Conservation (phyloP, 352 stramenopile genomes). For the Thalassiosira pacifica region DNA sequence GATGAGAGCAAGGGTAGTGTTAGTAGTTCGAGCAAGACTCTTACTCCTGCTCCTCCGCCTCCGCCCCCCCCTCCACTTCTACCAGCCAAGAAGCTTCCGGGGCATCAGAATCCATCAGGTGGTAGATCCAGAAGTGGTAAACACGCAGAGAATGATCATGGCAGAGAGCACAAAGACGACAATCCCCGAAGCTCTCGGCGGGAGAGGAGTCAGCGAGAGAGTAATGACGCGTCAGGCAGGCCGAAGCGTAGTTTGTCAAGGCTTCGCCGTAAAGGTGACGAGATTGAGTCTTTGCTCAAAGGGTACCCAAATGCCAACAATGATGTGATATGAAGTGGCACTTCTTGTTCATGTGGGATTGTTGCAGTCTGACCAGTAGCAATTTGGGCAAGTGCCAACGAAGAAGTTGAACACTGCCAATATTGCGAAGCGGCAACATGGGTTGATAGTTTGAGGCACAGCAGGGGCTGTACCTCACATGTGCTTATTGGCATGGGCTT, state of each 20-base stretch:
- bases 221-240: background rate
- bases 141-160: background rate
- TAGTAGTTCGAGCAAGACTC: no score
- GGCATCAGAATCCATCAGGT: background rate
- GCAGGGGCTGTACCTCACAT: no score
- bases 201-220: background rate
- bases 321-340: no score
- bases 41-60: background rate
- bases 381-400: no score
- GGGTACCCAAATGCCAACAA: background rate
- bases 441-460: no score
- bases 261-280: slow-evolving; percentile 7
- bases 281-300: slow-evolving; percentile 20
- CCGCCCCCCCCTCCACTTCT: background rate
- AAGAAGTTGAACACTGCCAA: no score
- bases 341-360: no score
- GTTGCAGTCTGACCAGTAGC: no score
- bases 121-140: background rate
- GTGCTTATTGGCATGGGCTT: no score
- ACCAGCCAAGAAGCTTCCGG: background rate
- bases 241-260: slow-evolving; percentile 4
- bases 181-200: background rate
- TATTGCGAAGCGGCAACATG: no score
- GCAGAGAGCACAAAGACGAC: background rate
- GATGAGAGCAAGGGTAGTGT: background rate